Evolutionary conservation across 208 protist species (phyloP).

Genomic region (Zelonia costaricensis): DNA sequence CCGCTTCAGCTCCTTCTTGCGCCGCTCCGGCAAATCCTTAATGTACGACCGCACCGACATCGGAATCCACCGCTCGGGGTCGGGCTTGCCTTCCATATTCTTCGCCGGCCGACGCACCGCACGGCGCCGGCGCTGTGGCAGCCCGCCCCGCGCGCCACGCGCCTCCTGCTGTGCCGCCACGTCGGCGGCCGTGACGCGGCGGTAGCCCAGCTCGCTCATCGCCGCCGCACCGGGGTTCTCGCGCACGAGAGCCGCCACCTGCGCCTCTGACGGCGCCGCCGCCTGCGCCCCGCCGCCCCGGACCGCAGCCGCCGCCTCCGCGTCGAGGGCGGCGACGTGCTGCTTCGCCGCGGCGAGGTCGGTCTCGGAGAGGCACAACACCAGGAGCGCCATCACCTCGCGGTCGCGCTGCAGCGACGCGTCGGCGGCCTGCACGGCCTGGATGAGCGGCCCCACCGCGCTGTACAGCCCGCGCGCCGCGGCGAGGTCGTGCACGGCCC

Average conservation of each 20-base stretch:
- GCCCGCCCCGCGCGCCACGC: background rate
- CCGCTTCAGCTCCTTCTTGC: conserved; percentile 81
- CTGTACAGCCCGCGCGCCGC: conserved; percentile 30
- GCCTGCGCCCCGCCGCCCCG: background rate
- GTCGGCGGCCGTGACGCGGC: conserved; percentile 32
- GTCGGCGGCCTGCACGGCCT: conserved; percentile 30
- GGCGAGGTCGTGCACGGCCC: conserved; percentile 65
- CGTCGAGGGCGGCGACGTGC: conserved; percentile 14
- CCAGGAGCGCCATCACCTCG: conserved; percentile 53
- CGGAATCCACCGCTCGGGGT: conserved; percentile 88
- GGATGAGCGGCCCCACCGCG: conserved; percentile 49
- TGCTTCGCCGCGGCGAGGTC: conserved; percentile 44
- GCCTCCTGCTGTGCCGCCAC: conserved; percentile 19
- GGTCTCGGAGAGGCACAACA: conserved; percentile 56
- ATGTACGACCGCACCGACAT: conserved; percentile 84
- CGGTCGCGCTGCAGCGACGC: conserved; percentile 33
- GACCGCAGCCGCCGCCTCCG: conserved; percentile 11
- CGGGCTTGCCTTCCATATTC: conserved; percentile 66
- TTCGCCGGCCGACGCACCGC: conserved; percentile 61
- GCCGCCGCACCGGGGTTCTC: conserved; percentile 43
- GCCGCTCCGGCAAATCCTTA: conserved; percentile 76
- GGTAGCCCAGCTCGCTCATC: conserved; percentile 70
- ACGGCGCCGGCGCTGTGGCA: conserved; percentile 35
- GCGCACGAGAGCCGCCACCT: conserved; percentile 37
- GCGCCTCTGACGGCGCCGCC: conserved; percentile 24